Conservation (phyloP, 2,329 filamentous ascomycete genomes). For the Parascedosporium putredinis region DNA sequence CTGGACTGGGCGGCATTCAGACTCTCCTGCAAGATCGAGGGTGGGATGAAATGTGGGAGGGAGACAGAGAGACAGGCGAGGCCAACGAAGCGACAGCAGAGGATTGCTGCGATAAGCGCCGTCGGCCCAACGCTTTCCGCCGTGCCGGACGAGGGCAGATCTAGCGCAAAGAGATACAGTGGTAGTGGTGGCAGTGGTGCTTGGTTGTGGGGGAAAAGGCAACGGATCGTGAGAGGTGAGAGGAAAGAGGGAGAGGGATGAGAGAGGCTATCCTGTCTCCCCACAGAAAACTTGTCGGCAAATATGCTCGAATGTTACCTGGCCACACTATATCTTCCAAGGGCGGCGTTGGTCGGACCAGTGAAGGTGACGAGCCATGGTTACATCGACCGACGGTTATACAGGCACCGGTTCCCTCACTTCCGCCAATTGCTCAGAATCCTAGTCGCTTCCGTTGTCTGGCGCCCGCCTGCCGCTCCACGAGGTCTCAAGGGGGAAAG, state of each 20-base stretch:
- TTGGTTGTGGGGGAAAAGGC: too few species aligned
- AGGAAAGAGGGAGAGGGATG: too few species aligned
- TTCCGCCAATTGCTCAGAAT: background rate
- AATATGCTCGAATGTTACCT: slow-evolving; percentile 2
- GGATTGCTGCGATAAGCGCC: background rate
- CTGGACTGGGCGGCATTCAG: background rate
- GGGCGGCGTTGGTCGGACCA: background rate
- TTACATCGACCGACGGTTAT: slow-evolving; percentile 5
- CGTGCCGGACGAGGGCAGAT: too few species aligned
- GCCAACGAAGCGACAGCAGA: too few species aligned
- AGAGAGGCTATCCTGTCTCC: background rate
- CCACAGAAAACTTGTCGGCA: background rate
- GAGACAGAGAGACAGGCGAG: background rate
- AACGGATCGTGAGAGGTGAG: too few species aligned
- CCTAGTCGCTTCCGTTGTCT: background rate
- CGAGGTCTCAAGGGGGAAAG: background rate
- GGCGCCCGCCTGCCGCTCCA: background rate
- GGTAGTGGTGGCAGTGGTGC: too few species aligned
- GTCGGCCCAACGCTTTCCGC: background rate
- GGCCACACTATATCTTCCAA: background rate
- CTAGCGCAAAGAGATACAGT: too few species aligned
- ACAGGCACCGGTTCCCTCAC: background rate
- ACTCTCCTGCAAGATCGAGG: background rate
- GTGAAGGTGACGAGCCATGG: background rate
- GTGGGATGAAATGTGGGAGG: background rate